A percentile compares a stretch with the other conserved stretches of the same genome.
Evolutionary conservation across 2,329 filamentous ascomycete species (phyloP).

Genomic region (Rosellinia necatrix): DNA sequence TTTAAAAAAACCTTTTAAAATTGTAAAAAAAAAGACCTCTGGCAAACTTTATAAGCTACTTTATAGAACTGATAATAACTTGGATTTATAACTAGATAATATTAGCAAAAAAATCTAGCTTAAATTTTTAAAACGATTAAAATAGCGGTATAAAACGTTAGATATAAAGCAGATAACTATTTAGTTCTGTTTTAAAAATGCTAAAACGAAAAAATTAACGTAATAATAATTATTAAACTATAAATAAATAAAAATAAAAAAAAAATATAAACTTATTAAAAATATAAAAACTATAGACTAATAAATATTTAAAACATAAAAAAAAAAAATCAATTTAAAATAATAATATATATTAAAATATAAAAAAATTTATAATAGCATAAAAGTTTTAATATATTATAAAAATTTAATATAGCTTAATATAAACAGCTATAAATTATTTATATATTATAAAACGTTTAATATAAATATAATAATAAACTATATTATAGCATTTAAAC

Average conservation of each 20-base stretch:
- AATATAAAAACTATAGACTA: neutral
- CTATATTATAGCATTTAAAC: slow-evolving; percentile 8
- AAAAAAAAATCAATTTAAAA: neutral
- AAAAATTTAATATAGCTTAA: slow-evolving; percentile 12
- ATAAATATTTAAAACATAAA: slow-evolving; percentile 5
- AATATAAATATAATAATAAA: slow-evolving; percentile 10
- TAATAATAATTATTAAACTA: slow-evolving; percentile 12
- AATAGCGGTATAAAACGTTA: neutral
- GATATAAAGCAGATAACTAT: slow-evolving; percentile 3
- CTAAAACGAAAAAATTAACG: slow-evolving; percentile 12
- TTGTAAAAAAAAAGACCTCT: neutral
- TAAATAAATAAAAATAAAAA: slow-evolving; percentile 12
- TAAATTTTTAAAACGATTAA: neutral
- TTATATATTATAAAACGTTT: slow-evolving; percentile 9
- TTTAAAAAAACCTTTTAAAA: neutral
- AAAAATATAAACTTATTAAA: slow-evolving; percentile 9
- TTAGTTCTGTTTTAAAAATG: slow-evolving; percentile 7
- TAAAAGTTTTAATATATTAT: slow-evolving; percentile 9
- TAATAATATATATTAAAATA: slow-evolving; percentile 13
- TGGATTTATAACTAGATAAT: too few species aligned
- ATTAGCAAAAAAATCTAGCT: too few species aligned
- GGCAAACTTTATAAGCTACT: too few species aligned
- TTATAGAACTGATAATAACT: too few species aligned
- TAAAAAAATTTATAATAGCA: neutral
- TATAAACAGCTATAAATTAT: slow-evolving; percentile 2